A percentile compares a stretch with the other conserved stretches of the same genome.
Evolutionary conservation across 2,329 filamentous ascomycete genomes (phyloP).

Genomic region (Alternaria alternata): DNA sequence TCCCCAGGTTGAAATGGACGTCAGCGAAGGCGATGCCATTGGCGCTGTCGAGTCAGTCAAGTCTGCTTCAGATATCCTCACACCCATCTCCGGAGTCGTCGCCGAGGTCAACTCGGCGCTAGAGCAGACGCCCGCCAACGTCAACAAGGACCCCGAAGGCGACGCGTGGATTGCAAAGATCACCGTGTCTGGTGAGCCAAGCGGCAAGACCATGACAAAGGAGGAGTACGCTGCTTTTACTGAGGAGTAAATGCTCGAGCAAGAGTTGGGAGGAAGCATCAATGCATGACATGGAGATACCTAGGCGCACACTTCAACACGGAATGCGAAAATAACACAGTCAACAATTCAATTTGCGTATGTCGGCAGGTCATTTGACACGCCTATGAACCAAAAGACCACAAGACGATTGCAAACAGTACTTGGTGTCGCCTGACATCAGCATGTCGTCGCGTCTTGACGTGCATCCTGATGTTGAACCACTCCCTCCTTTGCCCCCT

Average conservation of each 20-base stretch:
- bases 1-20: constrained; percentile 72
- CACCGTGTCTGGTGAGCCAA: constrained; percentile 73
- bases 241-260: constrained; percentile 52
- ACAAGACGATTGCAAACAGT: not conserved
- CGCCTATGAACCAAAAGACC: not conserved
- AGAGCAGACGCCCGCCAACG: constrained; percentile 83
- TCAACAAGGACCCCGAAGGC: constrained; percentile 90
- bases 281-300: constrained; percentile 5
- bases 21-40: constrained; percentile 80
- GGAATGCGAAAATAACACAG: constrained; percentile 1
- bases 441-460: not conserved
- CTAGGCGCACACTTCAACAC: constrained; percentile 19
- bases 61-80: constrained; percentile 96
- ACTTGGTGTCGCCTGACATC: not conserved
- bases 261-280: not conserved
- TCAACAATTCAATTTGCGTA: not conserved
- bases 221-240: constrained; percentile 82
- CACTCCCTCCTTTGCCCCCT: too few species aligned
- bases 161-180: constrained; percentile 96
- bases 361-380: too few species aligned
- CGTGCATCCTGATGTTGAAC: not conserved
- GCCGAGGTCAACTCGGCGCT: constrained; percentile 76
- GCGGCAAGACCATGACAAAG: constrained; percentile 71
- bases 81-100: constrained; percentile 81
- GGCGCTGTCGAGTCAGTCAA: constrained; percentile 98